Base-by-base conservation (phyloP, 345 rosid species). In the Psidium guajava region DNA sequence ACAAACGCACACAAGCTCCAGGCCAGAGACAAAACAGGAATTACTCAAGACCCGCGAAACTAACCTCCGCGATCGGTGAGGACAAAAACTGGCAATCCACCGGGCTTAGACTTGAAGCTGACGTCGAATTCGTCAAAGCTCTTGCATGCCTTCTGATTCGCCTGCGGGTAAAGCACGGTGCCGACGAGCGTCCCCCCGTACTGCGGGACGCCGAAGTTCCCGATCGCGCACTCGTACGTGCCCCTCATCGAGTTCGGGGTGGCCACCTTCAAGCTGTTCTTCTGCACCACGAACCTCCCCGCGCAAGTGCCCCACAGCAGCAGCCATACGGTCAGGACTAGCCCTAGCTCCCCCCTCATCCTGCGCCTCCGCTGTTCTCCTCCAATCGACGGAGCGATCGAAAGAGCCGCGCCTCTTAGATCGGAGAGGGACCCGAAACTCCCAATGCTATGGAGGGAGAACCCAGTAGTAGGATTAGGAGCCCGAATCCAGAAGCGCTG, bases 31-130 rank as follows among this genome's bases (percentile, higher is more conserved):
- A 27, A 36, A 81, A 9, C 74, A 40, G 20, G 22, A 1, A 82
- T 24, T 15, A 58, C 32, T 25, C 36, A 12, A 81, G 42, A 25
- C 50, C 55, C 40, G 24, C 16, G n/a, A 36, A 73, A 83, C 54
- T 5, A 9, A 92, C 94, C 94, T 92, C 93, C 94, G 44, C 94
- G 94, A 90, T 92, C 94, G 82, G 90, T 88, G 21, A 92, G 92
- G 74, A 92, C 85, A 73, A 92, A 91, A 61, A 89, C 83, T 11
- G 93, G 94, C 53, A 89, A 83, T 7, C 89, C 88, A 40, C 94
- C 93, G 40, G 93, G 92, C 82, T 82, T 88, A 20, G 92, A 81
- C 84, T 90, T 90, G 91, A 89, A 91, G 32, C 91, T 88, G 82
- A 92, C 32, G 36, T 85, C 94, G 81, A 88, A 89, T 10, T 89